Evolutionary conservation across 2,329 filamentous ascomycete species (phyloP).

Genomic region (Exophiala phaeomuriformis): DNA sequence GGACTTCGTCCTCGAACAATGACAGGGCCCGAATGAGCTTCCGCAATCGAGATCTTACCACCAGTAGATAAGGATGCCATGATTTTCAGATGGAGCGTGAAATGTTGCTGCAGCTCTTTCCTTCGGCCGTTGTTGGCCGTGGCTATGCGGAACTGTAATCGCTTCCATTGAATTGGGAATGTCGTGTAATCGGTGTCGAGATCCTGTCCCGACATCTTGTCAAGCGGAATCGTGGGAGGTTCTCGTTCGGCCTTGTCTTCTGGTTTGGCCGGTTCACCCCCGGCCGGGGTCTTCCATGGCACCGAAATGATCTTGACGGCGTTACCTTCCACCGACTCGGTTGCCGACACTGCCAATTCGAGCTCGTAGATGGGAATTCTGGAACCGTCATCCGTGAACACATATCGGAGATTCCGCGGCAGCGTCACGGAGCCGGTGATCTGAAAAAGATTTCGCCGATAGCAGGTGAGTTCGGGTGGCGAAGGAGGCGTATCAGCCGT

Average conservation of each 20-base stretch:
- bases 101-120: slow-evolving; percentile 94
- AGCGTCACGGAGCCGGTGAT: slow-evolving; percentile 84
- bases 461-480: slow-evolving; percentile 81
- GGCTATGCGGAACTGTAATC: slow-evolving; percentile 86
- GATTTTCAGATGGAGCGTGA: slow-evolving; percentile 80
- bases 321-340: slow-evolving; percentile 90
- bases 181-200: slow-evolving; percentile 76
- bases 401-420: slow-evolving; percentile 67
- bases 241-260: slow-evolving; percentile 72
- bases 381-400: slow-evolving; percentile 77
- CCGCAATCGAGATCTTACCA: slow-evolving; percentile 71
- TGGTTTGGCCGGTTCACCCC: slow-evolving; percentile 48
- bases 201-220: slow-evolving; percentile 58
- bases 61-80: slow-evolving; percentile 76
- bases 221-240: slow-evolving; percentile 70
- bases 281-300: slow-evolving; percentile 92
- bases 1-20: slow-evolving; percentile 91
- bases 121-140: slow-evolving; percentile 93
- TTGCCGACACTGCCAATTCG: slow-evolving; percentile 83
- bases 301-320: slow-evolving; percentile 91
- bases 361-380: slow-evolving; percentile 73
- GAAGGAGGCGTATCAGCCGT: slow-evolving; percentile 46
- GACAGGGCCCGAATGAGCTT: slow-evolving; percentile 80
- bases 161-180: slow-evolving; percentile 89
- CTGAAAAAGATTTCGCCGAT: slow-evolving; percentile 90